Evolutionary conservation across 805 yeast species (phyloP), one percentile per base, ranked within the genome.

Genomic region (Saturnispora galanensis): DNA sequence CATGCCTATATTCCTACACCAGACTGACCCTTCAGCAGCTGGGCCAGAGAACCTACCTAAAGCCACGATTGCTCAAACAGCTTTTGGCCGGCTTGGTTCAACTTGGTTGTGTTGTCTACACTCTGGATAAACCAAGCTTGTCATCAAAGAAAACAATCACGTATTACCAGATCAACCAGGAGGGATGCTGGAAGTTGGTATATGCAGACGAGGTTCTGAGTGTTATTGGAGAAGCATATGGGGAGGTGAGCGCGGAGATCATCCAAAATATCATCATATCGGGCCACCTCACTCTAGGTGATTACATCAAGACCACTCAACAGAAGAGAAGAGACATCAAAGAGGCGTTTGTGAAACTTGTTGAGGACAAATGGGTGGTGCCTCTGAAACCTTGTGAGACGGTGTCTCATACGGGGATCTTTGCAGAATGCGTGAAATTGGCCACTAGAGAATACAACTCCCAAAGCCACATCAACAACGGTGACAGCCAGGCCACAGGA

Each of bases 11-110:
- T 45, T 72, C 81, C 44, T 71, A 80, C 51, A 94, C 95, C 11
- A 70, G 93, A 48, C 64, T 80, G 31, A 71, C 76, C 0, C 68
- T 80, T 2, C 60, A 59, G 18, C 87, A 84, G 40, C 52, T 88
- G 17, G 59, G 71, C 36, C 58, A 62, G 26, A 63, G 64, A 42
- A 66, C 81, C 2, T 62, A 65, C 8, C 57, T 83, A 40, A 73
- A 81, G 1, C 43, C 66, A 0, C 59, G 73, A 11, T 63, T 72
- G 11, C 76, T 85, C 15, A 79, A 79, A 51, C 74, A 81, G 31
- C 69, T 84, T 0, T 66, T 90, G 36, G 94, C 85, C 4, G 75
- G 89, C 7, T 65, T 90, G 54, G 70, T 89, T 35, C 96, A 90
- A 62, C 67, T 86, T 50, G 76, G 84, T 47, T 83, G 95, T 60